Evolutionary conservation across 345 rosid species (phyloP).

Genomic region (Conringia planisiliqua): DNA sequence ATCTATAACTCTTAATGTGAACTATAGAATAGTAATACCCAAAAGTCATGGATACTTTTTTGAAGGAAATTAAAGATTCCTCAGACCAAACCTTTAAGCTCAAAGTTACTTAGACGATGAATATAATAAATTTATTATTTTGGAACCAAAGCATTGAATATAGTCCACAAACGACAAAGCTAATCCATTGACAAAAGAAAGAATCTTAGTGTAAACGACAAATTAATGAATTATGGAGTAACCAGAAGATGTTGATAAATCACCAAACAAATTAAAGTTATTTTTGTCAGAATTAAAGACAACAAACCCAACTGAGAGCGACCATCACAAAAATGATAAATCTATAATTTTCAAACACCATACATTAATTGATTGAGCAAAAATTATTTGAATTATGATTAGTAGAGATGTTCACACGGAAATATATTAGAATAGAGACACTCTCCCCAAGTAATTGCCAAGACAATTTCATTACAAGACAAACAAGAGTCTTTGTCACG

Average conservation of each 20-base stretch:
- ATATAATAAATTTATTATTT: background rate
- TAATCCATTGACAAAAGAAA: slow-evolving; percentile 32
- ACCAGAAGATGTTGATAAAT: slow-evolving; percentile 30
- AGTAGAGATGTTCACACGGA: background rate
- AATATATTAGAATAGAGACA: background rate
- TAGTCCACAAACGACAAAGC: slow-evolving; percentile 31
- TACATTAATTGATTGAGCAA: background rate
- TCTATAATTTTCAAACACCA: background rate
- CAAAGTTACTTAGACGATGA: slow-evolving; percentile 2
- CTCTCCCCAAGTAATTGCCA: slow-evolving; percentile 30
- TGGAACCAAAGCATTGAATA: slow-evolving; percentile 33
- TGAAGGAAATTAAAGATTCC: slow-evolving; percentile 22
- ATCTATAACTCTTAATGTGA: slow-evolving; percentile 11
- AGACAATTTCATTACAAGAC: slow-evolving; percentile 31
- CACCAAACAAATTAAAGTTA: slow-evolving; percentile 25
- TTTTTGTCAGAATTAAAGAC: slow-evolving; percentile 30
- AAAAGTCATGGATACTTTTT: slow-evolving; percentile 2
- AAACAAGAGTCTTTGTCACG: slow-evolving; percentile 27
- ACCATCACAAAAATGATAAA: background rate
- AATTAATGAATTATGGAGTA: slow-evolving; percentile 27
- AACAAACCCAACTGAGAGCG: slow-evolving; percentile 19
- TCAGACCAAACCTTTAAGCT: slow-evolving; percentile 17
- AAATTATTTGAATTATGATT: background rate
- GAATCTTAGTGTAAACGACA: slow-evolving; percentile 32
- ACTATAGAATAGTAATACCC: slow-evolving; percentile 4